Percentiles rank a stretch among this genome's conserved stretches.
phyloP scores from a whole-genome alignment of 31 red algal species.

The Asparagopsis taxiformis region DNA sequence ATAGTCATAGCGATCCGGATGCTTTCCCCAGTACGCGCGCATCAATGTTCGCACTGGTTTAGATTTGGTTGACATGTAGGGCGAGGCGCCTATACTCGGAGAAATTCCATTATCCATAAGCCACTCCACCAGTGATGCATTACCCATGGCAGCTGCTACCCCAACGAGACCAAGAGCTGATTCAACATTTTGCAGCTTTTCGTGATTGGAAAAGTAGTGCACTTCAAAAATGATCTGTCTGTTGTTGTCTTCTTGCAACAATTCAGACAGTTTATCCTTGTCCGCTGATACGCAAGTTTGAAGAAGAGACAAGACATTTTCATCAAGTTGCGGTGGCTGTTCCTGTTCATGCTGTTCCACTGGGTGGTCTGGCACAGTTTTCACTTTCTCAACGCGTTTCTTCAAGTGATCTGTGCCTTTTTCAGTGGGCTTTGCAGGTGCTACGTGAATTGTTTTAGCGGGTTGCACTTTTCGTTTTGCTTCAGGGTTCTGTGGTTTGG shows the following conservation, averaged over 20 bases:
- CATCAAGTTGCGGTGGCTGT: slow-evolving; percentile 1
- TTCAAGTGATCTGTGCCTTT: slow-evolving; percentile 55
- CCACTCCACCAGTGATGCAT: slow-evolving; percentile 4
- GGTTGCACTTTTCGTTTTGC: neutral
- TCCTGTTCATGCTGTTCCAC: neutral
- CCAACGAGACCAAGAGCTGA: slow-evolving; percentile 23
- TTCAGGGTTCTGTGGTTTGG: neutral
- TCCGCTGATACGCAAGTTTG: neutral
- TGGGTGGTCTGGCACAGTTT: neutral
- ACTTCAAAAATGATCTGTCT: slow-evolving; percentile 1
- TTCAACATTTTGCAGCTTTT: slow-evolving; percentile 19
- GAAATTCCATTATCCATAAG: slow-evolving; percentile 37
- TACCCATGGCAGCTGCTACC: slow-evolving; percentile 9
- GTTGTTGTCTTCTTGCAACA: neutral
- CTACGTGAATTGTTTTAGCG: neutral
- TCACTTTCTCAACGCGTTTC: slow-evolving; percentile 23
- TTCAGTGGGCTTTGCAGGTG: slow-evolving; percentile 5
- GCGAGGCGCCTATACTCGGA: slow-evolving; percentile 18
- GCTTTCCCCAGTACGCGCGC: slow-evolving; percentile 18
- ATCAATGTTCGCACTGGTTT: slow-evolving; percentile 28
- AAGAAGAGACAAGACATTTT: neutral
- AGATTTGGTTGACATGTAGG: slow-evolving; percentile 16
- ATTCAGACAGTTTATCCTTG: neutral
- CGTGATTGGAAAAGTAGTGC: slow-evolving; percentile 23
- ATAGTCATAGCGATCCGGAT: slow-evolving; percentile 23